Conservation (phyloP, 2,329 filamentous ascomycete genomes). For the Alternaria gansuensis region DNA sequence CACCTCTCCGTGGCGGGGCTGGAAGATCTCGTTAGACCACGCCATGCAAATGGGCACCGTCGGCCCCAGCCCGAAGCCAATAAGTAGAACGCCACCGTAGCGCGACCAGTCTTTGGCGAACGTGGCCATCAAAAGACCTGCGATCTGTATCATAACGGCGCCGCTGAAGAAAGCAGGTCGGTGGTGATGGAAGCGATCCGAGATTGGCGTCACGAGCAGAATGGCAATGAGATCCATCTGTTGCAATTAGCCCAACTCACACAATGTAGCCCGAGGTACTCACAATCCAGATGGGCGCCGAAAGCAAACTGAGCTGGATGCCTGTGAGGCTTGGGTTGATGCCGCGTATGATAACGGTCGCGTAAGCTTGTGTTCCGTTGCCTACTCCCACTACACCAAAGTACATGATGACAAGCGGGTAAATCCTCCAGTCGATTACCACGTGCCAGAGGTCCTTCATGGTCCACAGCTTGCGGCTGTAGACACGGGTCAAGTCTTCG, state of each 20-base stretch:
- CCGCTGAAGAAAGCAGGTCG: constrained; percentile 83
- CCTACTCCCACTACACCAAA: constrained; percentile 93
- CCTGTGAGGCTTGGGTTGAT: constrained; percentile 78
- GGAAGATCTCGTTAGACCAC: constrained; percentile 91
- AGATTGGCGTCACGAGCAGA: constrained; percentile 82
- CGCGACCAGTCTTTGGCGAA: constrained; percentile 84
- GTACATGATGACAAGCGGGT: constrained; percentile 89
- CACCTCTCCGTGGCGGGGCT: constrained; percentile 86
- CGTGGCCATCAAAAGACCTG: constrained; percentile 79
- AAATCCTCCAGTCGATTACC: constrained; percentile 85
- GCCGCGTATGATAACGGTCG: constrained; percentile 82
- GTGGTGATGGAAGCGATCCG: constrained; percentile 83
- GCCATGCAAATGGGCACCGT: constrained; percentile 95
- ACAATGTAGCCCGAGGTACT: constrained; percentile 48
- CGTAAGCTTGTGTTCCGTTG: constrained; percentile 88
- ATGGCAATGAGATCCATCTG: constrained; percentile 90
- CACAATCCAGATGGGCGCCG: constrained; percentile 92
- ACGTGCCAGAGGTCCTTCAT: constrained; percentile 74
- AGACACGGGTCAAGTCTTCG: constrained; percentile 80
- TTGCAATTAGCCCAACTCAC: constrained; percentile 16
- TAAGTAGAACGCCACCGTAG: constrained; percentile 87
- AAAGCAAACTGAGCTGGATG: constrained; percentile 80
- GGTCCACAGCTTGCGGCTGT: constrained; percentile 77
- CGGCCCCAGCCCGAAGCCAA: constrained; percentile 88
- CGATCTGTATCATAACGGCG: constrained; percentile 80